phyloP scores from a whole-genome alignment of 306 rosid genomes.

The Cucumis hystrix region DNA sequence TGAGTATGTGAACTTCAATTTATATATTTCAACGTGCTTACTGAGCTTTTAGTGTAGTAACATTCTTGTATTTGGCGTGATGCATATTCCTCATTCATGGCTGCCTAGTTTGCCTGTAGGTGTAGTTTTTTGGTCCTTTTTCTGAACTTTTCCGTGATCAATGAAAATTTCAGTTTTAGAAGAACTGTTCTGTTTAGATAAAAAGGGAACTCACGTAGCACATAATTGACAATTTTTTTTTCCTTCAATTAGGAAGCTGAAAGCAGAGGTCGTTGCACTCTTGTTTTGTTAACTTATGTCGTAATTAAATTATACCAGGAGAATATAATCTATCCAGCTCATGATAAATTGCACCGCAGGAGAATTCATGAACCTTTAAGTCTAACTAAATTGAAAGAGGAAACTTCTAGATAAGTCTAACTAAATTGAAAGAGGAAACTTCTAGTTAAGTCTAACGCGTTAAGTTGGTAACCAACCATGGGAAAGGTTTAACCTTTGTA shows the following conservation, averaged over 20 bases:
- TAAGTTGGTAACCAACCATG: no score
- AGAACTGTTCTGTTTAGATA: not conserved
- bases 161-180: not conserved
- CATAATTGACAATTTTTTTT: not conserved
- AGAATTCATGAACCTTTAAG: not conserved
- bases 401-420: no score
- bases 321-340: not conserved
- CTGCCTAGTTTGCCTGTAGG: not conserved
- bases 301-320: not conserved
- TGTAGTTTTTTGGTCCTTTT: not conserved
- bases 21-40: not conserved
- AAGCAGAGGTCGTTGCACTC: not conserved
- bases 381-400: no score
- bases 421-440: no score
- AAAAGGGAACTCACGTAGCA: not conserved
- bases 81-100: not conserved
- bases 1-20: constrained; percentile 42
- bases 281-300: not conserved
- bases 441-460: no score
- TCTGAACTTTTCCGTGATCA: not conserved
- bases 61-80: not conserved
- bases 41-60: not conserved
- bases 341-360: not conserved
- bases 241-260: not conserved
- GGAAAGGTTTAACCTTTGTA: no score